Percentiles rank a stretch among this genome's conserved stretches.
These are phyloP conservation scores for Porcisia hertigi DNA, from an alignment of 208 protist genomes.

Conservation along the genomic window DNA sequence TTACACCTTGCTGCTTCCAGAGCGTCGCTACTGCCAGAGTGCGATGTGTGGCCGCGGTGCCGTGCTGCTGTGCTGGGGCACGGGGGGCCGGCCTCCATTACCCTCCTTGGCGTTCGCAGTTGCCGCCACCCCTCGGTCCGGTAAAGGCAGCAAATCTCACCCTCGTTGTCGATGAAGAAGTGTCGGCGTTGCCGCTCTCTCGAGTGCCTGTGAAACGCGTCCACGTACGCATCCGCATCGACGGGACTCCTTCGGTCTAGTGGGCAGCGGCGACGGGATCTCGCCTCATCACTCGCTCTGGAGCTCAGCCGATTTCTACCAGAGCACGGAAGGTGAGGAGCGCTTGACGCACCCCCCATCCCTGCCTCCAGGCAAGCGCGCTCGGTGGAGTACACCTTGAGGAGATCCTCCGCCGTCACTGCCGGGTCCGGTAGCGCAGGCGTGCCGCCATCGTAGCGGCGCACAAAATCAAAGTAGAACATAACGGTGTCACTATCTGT, in stretches of 20 bases:
- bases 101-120: background rate
- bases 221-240: background rate
- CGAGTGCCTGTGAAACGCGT: background rate
- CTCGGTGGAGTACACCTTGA: no score
- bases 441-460: no score
- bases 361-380: no score
- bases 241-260: background rate
- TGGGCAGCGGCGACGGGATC: background rate
- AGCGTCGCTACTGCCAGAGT: no score
- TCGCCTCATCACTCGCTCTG: background rate
- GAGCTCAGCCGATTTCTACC: background rate
- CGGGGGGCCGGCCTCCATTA: background rate
- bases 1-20: no score
- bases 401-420: no score
- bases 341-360: no score
- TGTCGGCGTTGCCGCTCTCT: background rate
- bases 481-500: no score
- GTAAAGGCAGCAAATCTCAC: background rate
- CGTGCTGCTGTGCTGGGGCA: no score
- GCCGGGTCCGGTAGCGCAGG: no score
- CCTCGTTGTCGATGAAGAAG: conserved; percentile 3
- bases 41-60: no score
- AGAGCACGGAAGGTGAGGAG: background rate
- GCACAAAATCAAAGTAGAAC: no score
- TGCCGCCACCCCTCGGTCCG: background rate